phyloP scores from a whole-genome alignment of 2,329 filamentous ascomycete species.

The Aspergillus puulaauensis region DNA sequence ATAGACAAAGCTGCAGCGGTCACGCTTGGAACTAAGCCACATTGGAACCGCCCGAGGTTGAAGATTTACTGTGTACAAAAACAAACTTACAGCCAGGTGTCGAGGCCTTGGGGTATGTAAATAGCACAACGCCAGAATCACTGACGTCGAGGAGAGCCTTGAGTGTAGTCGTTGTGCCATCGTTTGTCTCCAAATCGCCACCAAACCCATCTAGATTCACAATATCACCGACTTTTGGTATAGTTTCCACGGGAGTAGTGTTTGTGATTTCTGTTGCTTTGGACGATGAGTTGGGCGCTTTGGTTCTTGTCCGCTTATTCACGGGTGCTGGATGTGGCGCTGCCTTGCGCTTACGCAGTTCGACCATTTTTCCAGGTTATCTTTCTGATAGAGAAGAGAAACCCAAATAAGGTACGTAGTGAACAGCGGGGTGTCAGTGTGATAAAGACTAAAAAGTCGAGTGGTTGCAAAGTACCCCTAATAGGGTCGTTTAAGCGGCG shows the following conservation, averaged over 20 bases:
- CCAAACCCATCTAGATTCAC: constrained; percentile 58
- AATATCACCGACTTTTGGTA: constrained; percentile 48
- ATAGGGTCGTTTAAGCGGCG: not conserved
- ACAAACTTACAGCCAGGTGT: constrained; percentile 84
- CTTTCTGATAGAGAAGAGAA: not conserved
- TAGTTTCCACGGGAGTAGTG: constrained; percentile 13
- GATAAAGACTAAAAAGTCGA: not conserved
- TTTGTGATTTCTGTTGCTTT: constrained; percentile 29
- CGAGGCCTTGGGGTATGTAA: constrained; percentile 93
- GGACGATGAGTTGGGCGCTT: constrained; percentile 30
- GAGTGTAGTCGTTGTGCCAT: constrained; percentile 76
- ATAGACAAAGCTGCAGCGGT: not conserved
- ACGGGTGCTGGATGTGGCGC: constrained; percentile 44
- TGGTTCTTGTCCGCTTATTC: constrained; percentile 30
- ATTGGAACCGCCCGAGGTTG: not conserved
- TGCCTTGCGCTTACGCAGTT: constrained; percentile 64
- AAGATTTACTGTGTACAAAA: not conserved
- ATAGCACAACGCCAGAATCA: constrained; percentile 82
- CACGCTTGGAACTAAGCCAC: not conserved
- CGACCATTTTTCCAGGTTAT: constrained; percentile 42
- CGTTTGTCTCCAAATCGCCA: constrained; percentile 77
- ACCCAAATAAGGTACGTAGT: not conserved
- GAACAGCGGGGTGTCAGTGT: not conserved
- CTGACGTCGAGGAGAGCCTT: constrained; percentile 79
- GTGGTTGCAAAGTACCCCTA: not conserved